Evolutionary conservation across 2,329 filamentous ascomycete genomes (phyloP), one percentile per base, ranked within the genome.

Genomic region (Fusarium kyushuense): DNA sequence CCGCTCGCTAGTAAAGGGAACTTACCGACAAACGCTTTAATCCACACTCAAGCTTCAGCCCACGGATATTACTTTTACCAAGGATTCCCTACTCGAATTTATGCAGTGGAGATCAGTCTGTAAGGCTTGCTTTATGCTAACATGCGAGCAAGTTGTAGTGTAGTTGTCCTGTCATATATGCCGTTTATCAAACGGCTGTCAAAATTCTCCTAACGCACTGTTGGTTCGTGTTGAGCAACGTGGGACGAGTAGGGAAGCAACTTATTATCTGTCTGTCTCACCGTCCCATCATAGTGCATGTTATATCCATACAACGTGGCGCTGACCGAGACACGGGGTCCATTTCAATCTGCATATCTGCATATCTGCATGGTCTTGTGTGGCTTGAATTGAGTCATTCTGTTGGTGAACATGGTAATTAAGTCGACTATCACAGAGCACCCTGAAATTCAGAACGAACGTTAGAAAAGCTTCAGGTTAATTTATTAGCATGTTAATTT

Each of bases 1-100:
- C 61, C 56, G 65, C 48, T 60, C 56, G 25, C 54, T 65, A 63
- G 46, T 33, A 49, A 33, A 38, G 42, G 42, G 54, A 60, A 60
- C 43, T 38, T 54, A 53, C 65, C 54, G 35, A 56, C 33, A 55
- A 63, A 53, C 53, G 41, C 45, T 33, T 35, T 23, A 62, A 49
- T 45, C 51, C 53, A 63, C 69, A 62, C 71, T 72, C 63, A 73
- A 65, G 63, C 69, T 73, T 73, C 60, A 73, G 71, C 71, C 71
- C 71, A 69, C 52, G 51, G 58, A 73, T 67, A 73, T 73, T 73
- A 67, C 66, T 47, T 42, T 49, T 48, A 47, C 30, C 62, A 46
- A 69, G 65, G 67, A 54, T 47, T 66, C 56, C 46, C 45, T 64
- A 54, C 19, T 62, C 54, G 54, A 63, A 48, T 59, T 58, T 58